Conservation (phyloP, 2,329 filamentous ascomycete species). For the Aspergillus sp. region DNA sequence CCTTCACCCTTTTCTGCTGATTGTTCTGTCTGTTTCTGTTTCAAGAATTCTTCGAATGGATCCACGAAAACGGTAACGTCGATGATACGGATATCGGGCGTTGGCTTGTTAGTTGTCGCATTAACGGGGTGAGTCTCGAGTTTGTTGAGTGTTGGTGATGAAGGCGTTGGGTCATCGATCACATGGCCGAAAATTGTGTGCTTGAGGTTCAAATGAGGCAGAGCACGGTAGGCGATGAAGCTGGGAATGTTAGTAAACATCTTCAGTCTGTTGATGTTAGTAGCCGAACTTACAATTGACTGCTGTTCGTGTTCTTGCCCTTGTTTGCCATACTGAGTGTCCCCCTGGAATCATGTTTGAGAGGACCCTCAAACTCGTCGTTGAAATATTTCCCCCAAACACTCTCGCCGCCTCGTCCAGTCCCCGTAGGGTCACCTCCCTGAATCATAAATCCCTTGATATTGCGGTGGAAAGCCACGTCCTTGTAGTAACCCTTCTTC, state of each 20-base stretch:
- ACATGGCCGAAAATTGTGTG: constrained; percentile 95
- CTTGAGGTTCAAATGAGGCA: constrained; percentile 85
- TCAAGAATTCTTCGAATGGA: constrained; percentile 90
- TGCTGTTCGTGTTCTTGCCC: constrained; percentile 95
- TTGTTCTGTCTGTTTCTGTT: constrained; percentile 67
- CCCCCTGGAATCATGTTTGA: constrained; percentile 79
- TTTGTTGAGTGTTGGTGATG: constrained; percentile 57
- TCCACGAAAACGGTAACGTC: constrained; percentile 87
- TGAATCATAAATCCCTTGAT: constrained; percentile 98
- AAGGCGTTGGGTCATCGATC: constrained; percentile 61
- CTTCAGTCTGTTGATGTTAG: not conserved
- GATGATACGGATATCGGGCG: constrained; percentile 75
- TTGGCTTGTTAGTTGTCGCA: constrained; percentile 68
- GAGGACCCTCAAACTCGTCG: constrained; percentile 87
- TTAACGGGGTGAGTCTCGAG: constrained; percentile 79
- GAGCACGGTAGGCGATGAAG: constrained; percentile 86
- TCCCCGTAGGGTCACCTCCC: constrained; percentile 90
- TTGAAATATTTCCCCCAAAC: constrained; percentile 94
- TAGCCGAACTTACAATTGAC: constrained; percentile 63
- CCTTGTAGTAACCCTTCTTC: constrained; percentile 85
- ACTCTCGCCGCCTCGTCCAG: constrained; percentile 82
- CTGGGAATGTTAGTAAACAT: constrained; percentile 23
- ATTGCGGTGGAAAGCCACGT: constrained; percentile 84
- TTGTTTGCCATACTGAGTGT: constrained; percentile 96
- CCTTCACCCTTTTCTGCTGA: constrained; percentile 44